phyloP scores from a whole-genome alignment of 306 rosid genomes.

The Carpinus fangiana region DNA sequence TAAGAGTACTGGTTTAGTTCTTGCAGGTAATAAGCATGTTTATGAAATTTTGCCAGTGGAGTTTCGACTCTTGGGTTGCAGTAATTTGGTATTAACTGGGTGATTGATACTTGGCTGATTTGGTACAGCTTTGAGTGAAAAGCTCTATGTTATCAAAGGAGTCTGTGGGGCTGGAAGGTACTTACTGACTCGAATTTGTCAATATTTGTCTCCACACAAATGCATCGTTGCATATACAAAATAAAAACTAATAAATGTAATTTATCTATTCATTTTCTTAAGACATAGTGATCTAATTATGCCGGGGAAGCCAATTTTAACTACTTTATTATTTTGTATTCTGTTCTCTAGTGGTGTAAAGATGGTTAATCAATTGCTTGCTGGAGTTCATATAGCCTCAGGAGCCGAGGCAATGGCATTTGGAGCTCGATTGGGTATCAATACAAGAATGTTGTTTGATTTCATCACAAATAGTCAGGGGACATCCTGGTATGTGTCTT shows the following conservation, averaged over 20 bases:
- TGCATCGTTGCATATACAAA: conserved; percentile 23
- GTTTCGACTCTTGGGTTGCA: conserved; percentile 18
- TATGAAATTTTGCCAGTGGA: conserved; percentile 18
- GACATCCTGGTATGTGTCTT: conserved; percentile 76
- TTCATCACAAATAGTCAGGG: conserved; percentile 69
- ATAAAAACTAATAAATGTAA: background rate
- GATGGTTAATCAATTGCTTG: conserved; percentile 97
- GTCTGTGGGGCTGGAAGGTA: conserved; percentile 97
- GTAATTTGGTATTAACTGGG: conserved; percentile 29
- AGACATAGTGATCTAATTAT: conserved; percentile 9
- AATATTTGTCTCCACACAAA: conserved; percentile 13
- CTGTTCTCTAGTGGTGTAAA: conserved; percentile 71
- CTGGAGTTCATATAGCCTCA: conserved; percentile 97
- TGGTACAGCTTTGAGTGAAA: conserved; percentile 85
- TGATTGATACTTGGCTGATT: conserved; percentile 29
- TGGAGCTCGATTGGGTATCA: conserved; percentile 85
- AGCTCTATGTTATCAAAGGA: conserved; percentile 86
- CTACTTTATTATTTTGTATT: conserved; percentile 20
- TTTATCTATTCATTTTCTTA: background rate
- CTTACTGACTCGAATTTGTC: conserved; percentile 23
- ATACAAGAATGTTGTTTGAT: conserved; percentile 74
- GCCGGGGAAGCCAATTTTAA: conserved; percentile 7
- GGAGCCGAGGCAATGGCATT: conserved; percentile 97
- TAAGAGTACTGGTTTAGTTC: conserved; percentile 69
- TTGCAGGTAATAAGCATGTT: conserved; percentile 60